Percentiles rank a stretch among this genome's conserved stretches.
These are phyloP conservation scores for Pelargonium australe DNA, from an alignment of 441 rosid species.

Conservation along the genomic window DNA sequence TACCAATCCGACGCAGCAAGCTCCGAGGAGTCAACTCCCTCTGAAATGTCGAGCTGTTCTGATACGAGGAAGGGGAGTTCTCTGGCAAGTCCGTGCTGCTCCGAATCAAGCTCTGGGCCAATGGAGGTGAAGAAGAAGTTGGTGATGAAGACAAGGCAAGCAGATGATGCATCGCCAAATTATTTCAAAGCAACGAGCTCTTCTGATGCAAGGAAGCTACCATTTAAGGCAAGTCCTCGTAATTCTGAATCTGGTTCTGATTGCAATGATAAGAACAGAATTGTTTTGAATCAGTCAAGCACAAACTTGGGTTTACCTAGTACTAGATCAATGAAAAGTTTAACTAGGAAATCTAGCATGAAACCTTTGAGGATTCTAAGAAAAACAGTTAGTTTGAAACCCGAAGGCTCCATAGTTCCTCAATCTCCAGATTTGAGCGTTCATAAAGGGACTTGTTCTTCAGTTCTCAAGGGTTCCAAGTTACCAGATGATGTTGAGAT, in stretches of 20 bases:
- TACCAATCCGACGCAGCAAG: conserved; percentile 32
- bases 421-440: conserved; percentile 21
- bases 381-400: conserved; percentile 39
- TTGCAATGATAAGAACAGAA: neutral
- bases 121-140: conserved; percentile 31
- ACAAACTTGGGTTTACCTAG: conserved; percentile 14
- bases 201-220: conserved; percentile 35
- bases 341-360: conserved; percentile 35
- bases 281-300: too few species aligned
- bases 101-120: conserved; percentile 28
- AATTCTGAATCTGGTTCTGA: conserved; percentile 29
- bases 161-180: conserved; percentile 15
- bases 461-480: conserved; percentile 65
- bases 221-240: conserved; percentile 26
- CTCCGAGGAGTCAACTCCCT: conserved; percentile 12
- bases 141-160: too few species aligned
- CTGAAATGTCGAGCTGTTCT: neutral
- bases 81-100: too few species aligned
- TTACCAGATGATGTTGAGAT: conserved; percentile 32
- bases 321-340: conserved; percentile 24
- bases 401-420: conserved; percentile 19
- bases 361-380: conserved; percentile 36
- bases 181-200: conserved; percentile 32
- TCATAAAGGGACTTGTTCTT: conserved; percentile 69
- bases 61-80: too few species aligned